Percentiles rank a stretch among this genome's conserved stretches.
Conservation (phyloP, 1,284 basidiomycete species). For the Meira miltonrushii region DNA sequence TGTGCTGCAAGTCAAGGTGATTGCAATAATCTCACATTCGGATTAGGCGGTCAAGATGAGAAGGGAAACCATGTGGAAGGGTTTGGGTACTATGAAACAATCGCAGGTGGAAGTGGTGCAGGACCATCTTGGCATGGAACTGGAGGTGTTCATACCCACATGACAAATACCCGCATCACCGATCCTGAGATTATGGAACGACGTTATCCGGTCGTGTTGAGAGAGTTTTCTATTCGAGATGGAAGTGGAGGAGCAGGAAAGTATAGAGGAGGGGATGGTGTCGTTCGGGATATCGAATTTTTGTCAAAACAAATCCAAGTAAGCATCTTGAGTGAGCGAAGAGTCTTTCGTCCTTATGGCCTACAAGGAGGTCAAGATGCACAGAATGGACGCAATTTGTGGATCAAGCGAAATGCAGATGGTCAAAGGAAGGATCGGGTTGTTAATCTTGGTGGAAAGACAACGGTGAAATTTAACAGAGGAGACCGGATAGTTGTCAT, state of each 20-base stretch:
- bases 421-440: conserved; percentile 30
- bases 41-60: conserved; percentile 76
- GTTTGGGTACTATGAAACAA: conserved; percentile 96
- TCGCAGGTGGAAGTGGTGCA: conserved; percentile 84
- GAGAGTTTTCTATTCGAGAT: conserved; percentile 71
- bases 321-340: conserved; percentile 77
- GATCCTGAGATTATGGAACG: conserved; percentile 89
- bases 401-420: conserved; percentile 75
- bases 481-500: conserved; percentile 75
- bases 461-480: conserved; percentile 77
- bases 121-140: conserved; percentile 81
- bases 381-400: conserved; percentile 74
- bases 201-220: conserved; percentile 79
- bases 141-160: conserved; percentile 59
- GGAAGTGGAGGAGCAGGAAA: conserved; percentile 73
- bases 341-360: conserved; percentile 84
- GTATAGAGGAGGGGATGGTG: conserved; percentile 80
- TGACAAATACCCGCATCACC: conserved; percentile 73
- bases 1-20: conserved; percentile 90
- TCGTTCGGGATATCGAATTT: conserved; percentile 80
- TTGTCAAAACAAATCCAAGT: conserved; percentile 72
- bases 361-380: conserved; percentile 77
- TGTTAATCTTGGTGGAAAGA: conserved; percentile 88
- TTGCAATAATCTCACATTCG: conserved; percentile 82
- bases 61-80: conserved; percentile 69